Base-by-base conservation (phyloP, 768 basidiomycete species). In the Auriscalpium vulgare region DNA sequence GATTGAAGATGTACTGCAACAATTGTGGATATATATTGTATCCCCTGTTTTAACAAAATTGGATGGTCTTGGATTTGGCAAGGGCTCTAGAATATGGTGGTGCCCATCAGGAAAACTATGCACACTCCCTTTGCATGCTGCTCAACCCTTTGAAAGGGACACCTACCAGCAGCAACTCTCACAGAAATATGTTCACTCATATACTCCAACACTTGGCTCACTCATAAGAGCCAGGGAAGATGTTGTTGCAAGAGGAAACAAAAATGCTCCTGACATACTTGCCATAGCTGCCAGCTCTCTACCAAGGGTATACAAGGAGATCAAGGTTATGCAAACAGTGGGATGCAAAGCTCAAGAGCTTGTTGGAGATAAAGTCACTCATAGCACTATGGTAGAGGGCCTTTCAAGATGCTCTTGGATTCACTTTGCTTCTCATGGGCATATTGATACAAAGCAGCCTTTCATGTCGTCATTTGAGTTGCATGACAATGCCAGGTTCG, bases 121-220 rank as follows among this genome's bases (percentile, higher is more conserved):
- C 16, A 60, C 51, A 14, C 58, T 62, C 36, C 60, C 60, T 8
- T 23, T 62, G 4, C 60, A 59, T 29, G 61, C 59, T 36, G 59
- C 61, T 1, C 59, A 57, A n/a, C 43, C 56, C 6, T 53, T 59
- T 17, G 35, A 45, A 40, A 11, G 16, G 29, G 16, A 21, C 23
- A 7, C 50, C 47, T 13, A 29, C 5, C 23, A 29, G 23, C 46
- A 35, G 14, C 51, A 55, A 36, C 36, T 59, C 11, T 53, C 45
- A 17, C 50, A 59, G 23, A 17, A 49, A 23, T 57, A 54, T 13
- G n/a, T 59, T 11, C 56, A 46, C 9, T 62, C 61, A 13, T 56
- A 58, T 13, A 61, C 53, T 3, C 59, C 55, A 13, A 47, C 55
- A 17, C 51, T 61, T 8, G 50, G 51, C 1, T 53, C 60, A n/a